Conservation (phyloP, 2,329 filamentous ascomycete species). For the Lachnellula subtilissima region DNA sequence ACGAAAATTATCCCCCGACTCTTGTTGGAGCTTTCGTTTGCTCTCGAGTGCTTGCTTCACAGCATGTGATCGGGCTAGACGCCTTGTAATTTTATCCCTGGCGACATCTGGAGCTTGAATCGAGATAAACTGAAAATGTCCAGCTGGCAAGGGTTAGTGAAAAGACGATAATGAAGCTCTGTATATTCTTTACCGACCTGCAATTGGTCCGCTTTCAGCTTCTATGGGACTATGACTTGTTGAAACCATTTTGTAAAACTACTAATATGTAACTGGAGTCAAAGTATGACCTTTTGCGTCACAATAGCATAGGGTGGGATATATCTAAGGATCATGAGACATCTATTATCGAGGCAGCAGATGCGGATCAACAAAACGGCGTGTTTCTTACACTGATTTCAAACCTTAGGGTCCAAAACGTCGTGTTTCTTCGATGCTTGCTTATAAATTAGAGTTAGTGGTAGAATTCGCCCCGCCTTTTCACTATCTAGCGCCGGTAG, state of each 20-base stretch:
- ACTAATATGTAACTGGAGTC: background rate
- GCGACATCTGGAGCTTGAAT: constrained; percentile 18
- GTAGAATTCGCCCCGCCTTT: no score
- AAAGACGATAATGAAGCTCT: background rate
- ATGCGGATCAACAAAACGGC: no score
- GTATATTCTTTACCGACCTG: background rate
- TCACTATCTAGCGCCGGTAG: no score
- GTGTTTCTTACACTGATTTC: no score
- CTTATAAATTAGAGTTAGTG: no score
- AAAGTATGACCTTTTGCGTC: background rate
- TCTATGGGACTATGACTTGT: background rate
- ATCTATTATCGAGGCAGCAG: no score
- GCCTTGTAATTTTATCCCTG: constrained; percentile 19
- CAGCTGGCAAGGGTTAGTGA: background rate
- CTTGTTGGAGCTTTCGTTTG: constrained; percentile 29
- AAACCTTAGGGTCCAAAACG: no score
- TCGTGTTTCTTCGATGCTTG: no score
- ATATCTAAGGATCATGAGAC: no score
- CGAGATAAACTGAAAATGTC: constrained; percentile 18
- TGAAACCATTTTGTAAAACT: background rate
- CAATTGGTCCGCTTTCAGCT: background rate
- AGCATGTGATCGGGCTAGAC: constrained; percentile 31
- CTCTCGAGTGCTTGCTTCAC: constrained; percentile 26
- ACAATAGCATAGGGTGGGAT: no score
- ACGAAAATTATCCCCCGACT: constrained; percentile 26